Evolutionary conservation across 139 green algal species (phyloP), one percentile per base, ranked within the genome.

Genomic region (Chlamydomonas applanata): DNA sequence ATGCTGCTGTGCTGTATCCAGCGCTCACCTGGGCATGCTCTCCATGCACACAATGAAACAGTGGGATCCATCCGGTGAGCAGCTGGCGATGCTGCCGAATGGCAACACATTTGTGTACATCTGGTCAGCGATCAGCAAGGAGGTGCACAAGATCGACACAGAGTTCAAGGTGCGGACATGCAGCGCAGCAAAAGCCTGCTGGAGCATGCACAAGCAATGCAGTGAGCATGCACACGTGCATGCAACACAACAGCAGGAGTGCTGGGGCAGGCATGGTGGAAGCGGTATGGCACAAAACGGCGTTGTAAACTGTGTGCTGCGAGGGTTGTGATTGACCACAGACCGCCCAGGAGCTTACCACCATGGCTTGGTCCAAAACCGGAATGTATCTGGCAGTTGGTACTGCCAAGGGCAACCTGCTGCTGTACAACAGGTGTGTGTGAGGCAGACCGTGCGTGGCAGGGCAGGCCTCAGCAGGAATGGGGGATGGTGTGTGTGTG

Each of bases 361-460:
- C 78, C 22, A 45, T 94, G 59, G 34, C 61, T 2, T 95, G 90
- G 89, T 81, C 74, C 25, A 74, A 69, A 25, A 85, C 64, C 19
- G 72, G 71, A 27, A 72, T 80, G 68, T 83, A 87, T 44, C 85
- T 95, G 40, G 83, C 82, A 3, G 69, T 92, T n/a, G 90, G 86
- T 44, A 94, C 89, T 0, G 82, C 57, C 71, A 92, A 91, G 75
- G 90, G 90, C 71, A 89, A 89, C 62, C 78, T 91, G 49, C 53
- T 95, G 35, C 79, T 94, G 14, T 93, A 91, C 82, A 87, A 93
- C 73, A 72, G 80, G 29, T 73, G 30, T 29, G 59, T 35, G 22
- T n/a, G 34, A 25, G 32, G 7, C 4, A 61, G 53, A 27, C 7
- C 20, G 14, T 61, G 53, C 11, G 14, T 25, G 59, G 59, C 25